Base-by-base conservation (phyloP, 1,284 basidiomycete genomes). In the Melampsora larici-populina region DNA sequence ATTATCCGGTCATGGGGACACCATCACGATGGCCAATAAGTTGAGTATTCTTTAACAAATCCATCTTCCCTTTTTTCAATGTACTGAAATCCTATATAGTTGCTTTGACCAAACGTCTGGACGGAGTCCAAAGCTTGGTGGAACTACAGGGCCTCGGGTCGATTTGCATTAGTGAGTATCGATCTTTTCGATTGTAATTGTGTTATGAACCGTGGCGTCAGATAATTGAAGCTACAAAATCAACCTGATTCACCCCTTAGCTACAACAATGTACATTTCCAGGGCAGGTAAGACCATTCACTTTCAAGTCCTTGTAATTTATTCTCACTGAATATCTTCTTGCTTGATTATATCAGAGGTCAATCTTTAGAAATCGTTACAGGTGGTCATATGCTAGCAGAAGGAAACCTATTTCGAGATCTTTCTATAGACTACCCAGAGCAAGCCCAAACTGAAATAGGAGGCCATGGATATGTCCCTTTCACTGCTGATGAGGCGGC, bases 21-120 rank as follows among this genome's bases (percentile, higher is more conserved):
- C 55, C 24, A 63, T 77, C 55, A 77, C 74, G 2, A 69, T 77
- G 74, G 74, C 74, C 9, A 68, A 68, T 33, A 77, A 77, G 74
- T 75, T 77, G 43, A 64, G 74, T 60, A 31, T 21, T 36, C n/a
- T n/a, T 13, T 15, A 8, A 8, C 13, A 18, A 60, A 58, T n/a
- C 48, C 48, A 11, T 49, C 48, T 49, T 21, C 21, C n/a, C 6
- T 24, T 24, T 29, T 21, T 17, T 18, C 13, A 13, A 66, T 67
- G 7, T 36, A 36, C 8, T 29, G 62, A 26, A 6, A n/a, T 46
- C 67, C 63, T 13, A 15, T 43, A 40, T 15, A 77, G 74, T 31
- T 77, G 74, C 46, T 55, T 77, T 70, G 51, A 69, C 31, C 67
- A 66, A 9, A 77, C 66, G 33, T 69, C 66, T 17, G 74, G 74